Conservation (phyloP, 768 basidiomycete species). For the Macrolepiota dolichaula region DNA sequence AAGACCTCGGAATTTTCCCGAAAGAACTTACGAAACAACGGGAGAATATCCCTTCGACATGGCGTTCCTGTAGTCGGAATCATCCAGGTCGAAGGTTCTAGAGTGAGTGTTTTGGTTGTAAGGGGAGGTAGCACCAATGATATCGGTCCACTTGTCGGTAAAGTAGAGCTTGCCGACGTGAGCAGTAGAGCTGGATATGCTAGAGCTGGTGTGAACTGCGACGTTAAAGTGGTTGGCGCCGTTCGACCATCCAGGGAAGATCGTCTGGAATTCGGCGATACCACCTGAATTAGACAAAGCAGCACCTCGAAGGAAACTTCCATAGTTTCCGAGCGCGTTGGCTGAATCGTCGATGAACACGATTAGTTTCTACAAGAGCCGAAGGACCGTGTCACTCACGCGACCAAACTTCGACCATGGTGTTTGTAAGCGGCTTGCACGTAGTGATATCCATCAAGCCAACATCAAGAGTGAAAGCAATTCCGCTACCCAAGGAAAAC, state of each 20-base stretch:
- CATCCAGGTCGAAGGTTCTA: slow-evolving; percentile 26
- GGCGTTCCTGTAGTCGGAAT: slow-evolving; percentile 24
- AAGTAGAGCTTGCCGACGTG: slow-evolving; percentile 40
- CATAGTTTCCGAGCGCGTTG: slow-evolving; percentile 32
- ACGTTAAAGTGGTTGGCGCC: slow-evolving; percentile 35
- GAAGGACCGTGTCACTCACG: slow-evolving; percentile 14
- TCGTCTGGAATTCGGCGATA: slow-evolving; percentile 35
- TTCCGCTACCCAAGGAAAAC: slow-evolving; percentile 22
- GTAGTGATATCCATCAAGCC: slow-evolving; percentile 36
- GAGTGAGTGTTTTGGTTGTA: slow-evolving; percentile 29
- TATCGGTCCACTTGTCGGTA: slow-evolving; percentile 30
- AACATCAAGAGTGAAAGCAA: slow-evolving; percentile 34
- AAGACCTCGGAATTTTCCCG: background rate
- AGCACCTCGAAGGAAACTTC: slow-evolving; percentile 34
- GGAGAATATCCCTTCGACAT: slow-evolving; percentile 23
- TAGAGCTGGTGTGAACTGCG: slow-evolving; percentile 27
- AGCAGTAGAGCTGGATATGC: slow-evolving; percentile 20
- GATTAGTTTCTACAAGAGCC: background rate
- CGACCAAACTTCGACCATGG: slow-evolving; percentile 37
- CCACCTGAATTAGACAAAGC: slow-evolving; percentile 28
- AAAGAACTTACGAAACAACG: slow-evolving; percentile 22
- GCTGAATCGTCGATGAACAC: slow-evolving; percentile 17
- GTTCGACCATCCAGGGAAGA: slow-evolving; percentile 32
- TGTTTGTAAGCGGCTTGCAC: slow-evolving; percentile 34
- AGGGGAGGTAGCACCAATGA: slow-evolving; percentile 23